Evolutionary conservation across 2,329 filamentous ascomycete genomes (phyloP).

Genomic region (Karstenula rhodostoma): DNA sequence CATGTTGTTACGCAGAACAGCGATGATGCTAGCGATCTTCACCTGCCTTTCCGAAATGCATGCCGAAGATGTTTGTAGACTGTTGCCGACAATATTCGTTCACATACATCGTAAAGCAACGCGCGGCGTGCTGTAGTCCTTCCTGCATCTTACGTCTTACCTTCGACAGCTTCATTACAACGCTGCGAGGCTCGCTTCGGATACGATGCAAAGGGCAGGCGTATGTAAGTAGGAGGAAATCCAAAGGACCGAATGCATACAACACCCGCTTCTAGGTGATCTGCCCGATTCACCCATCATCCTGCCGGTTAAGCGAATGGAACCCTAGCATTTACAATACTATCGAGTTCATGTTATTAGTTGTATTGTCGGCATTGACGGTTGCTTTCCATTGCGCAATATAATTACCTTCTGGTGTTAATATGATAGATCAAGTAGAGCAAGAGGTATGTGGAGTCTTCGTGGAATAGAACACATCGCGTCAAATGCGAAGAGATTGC

Average conservation of each 20-base stretch:
- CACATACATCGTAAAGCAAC: slow-evolving; percentile 17
- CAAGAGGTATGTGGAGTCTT: neutral
- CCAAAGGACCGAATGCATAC: neutral
- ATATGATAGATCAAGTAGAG: slow-evolving; percentile 19
- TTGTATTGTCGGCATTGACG: neutral
- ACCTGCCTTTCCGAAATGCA: neutral
- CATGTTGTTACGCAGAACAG: slow-evolving; percentile 14
- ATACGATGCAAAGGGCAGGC: neutral
- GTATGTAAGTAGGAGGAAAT: neutral
- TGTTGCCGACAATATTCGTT: slow-evolving; percentile 9
- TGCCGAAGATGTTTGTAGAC: neutral
- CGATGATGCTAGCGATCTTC: slow-evolving; percentile 15
- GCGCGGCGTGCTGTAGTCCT: slow-evolving; percentile 14
- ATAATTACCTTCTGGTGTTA: slow-evolving; percentile 15
- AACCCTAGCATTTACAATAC: slow-evolving; percentile 17
- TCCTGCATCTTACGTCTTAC: neutral
- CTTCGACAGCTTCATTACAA: slow-evolving; percentile 11
- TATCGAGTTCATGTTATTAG: slow-evolving; percentile 19
- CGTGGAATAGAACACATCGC: neutral
- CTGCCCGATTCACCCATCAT: neutral
- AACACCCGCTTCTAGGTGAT: neutral
- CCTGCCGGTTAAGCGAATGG: slow-evolving; percentile 22
- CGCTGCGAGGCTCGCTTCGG: neutral
- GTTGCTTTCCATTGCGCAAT: slow-evolving; percentile 6
- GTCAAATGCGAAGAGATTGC: slow-evolving; percentile 14